Evolutionary conservation across 495 filamentous ascomycete genomes (phyloP).

Genomic region (Pseudomonodictys pantanalensis): DNA sequence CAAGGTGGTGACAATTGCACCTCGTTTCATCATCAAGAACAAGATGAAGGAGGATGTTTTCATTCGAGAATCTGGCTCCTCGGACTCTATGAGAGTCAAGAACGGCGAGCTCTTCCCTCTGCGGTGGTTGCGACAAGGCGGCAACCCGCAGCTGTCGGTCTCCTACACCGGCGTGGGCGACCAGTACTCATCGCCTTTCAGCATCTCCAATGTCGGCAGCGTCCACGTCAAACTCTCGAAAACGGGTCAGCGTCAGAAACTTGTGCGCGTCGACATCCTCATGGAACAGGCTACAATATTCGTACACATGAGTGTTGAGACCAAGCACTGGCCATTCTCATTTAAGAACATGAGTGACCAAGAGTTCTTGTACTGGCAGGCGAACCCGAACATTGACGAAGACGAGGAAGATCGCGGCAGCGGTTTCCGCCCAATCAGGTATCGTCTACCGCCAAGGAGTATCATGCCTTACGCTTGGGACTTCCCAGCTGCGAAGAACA

Average conservation of each 20-base stretch:
- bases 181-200: constrained; percentile 97
- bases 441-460: constrained; percentile 88
- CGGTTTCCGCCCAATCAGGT: constrained; percentile 85
- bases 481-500: constrained; percentile 93
- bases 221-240: constrained; percentile 92
- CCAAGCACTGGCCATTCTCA: constrained; percentile 94
- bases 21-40: constrained; percentile 92
- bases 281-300: constrained; percentile 92
- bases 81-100: constrained; percentile 72
- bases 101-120: constrained; percentile 74
- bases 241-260: constrained; percentile 78
- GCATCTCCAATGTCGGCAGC: constrained; percentile 88
- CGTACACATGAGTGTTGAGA: constrained; percentile 83
- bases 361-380: constrained; percentile 93
- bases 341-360: constrained; percentile 97
- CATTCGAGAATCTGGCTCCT: constrained; percentile 85
- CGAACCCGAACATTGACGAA: constrained; percentile 72
- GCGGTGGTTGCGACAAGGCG: constrained; percentile 75
- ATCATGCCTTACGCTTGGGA: constrained; percentile 99
- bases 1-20: constrained; percentile 90
- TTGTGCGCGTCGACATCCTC: constrained; percentile 84
- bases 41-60: constrained; percentile 82
- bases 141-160: constrained; percentile 82
- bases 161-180: constrained; percentile 96
- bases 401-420: constrained; percentile 75